A percentile compares a stretch with the other conserved stretches of the same genome.
These are phyloP conservation scores for Nannizziopsis arthrosporioides DNA, from an alignment of 2,329 filamentous ascomycete genomes.

Conservation along the genomic window DNA sequence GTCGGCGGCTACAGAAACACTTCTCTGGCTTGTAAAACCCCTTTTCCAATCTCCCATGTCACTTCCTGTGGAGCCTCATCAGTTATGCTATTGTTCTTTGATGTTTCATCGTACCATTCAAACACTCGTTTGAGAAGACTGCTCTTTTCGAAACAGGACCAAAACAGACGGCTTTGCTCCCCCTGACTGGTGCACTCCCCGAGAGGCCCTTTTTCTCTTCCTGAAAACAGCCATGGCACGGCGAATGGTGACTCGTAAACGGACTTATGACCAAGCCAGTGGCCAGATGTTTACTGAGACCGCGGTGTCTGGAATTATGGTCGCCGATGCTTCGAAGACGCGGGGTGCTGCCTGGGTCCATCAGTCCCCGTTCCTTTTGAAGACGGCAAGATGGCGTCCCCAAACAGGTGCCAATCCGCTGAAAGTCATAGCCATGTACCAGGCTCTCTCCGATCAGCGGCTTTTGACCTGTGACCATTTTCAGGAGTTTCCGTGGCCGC, in stretches of 20 bases:
- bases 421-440: conserved; percentile 26
- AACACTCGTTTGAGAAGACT: not conserved
- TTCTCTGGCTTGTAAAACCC: not conserved
- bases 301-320: conserved; percentile 8
- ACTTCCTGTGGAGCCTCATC: not conserved
- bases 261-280: conserved; percentile 14
- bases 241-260: not conserved
- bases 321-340: conserved; percentile 3
- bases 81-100: conserved; percentile 5
- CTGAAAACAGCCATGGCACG: conserved; percentile 6
- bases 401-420: conserved; percentile 24
- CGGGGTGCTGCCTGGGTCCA: conserved; percentile 29
- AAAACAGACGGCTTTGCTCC: not conserved
- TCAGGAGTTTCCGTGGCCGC: conserved; percentile 28
- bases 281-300: conserved; percentile 16
- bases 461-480: conserved; percentile 27
- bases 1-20: conserved; percentile 3
- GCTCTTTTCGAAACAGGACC: not conserved
- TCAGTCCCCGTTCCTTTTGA: conserved; percentile 28
- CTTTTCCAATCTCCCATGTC: not conserved
- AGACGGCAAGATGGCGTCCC: conserved; percentile 20
- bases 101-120: not conserved
- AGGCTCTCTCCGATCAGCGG: conserved; percentile 28
- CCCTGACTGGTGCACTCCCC: not conserved
- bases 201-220: not conserved